These are phyloP conservation scores for Corymbia calophylla DNA, from an alignment of 441 rosid species.

Conservation along the genomic window DNA sequence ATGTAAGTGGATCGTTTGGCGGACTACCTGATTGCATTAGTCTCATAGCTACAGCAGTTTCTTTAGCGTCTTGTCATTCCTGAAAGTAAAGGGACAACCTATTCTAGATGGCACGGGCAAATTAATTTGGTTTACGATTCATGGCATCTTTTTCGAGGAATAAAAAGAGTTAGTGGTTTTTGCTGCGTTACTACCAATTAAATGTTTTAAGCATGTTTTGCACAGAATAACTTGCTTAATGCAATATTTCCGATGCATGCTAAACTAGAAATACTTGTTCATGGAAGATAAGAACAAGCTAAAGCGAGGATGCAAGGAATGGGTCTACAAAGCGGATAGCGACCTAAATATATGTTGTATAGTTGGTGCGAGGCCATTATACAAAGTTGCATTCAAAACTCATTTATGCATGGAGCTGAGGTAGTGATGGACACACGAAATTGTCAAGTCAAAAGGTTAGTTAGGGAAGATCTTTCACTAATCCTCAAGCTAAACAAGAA, in stretches of 20 bases:
- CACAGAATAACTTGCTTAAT: not conserved
- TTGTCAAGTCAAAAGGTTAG: not conserved
- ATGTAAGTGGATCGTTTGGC: not conserved
- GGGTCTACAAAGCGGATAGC: not conserved
- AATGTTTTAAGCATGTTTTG: not conserved
- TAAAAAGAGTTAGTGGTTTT: not conserved
- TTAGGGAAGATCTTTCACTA: not conserved
- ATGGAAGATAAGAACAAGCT: not conserved
- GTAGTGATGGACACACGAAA: not conserved
- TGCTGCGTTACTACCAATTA: not conserved
- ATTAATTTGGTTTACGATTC: not conserved
- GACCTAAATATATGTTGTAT: not conserved
- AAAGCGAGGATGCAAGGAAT: not conserved
- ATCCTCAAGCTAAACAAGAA: not conserved
- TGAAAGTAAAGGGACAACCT: not conserved
- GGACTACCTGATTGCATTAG: not conserved
- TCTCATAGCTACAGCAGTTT: not conserved
- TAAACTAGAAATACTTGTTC: not conserved
- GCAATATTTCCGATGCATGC: not conserved
- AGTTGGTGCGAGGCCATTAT: not conserved
- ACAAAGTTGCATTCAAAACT: not conserved
- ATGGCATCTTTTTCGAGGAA: not conserved
- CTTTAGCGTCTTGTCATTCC: not conserved
- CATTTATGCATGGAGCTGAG: not conserved
- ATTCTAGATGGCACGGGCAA: not conserved